phyloP scores from a whole-genome alignment of 2,329 filamentous ascomycete species.

The Cladosporium cucumerinum region DNA sequence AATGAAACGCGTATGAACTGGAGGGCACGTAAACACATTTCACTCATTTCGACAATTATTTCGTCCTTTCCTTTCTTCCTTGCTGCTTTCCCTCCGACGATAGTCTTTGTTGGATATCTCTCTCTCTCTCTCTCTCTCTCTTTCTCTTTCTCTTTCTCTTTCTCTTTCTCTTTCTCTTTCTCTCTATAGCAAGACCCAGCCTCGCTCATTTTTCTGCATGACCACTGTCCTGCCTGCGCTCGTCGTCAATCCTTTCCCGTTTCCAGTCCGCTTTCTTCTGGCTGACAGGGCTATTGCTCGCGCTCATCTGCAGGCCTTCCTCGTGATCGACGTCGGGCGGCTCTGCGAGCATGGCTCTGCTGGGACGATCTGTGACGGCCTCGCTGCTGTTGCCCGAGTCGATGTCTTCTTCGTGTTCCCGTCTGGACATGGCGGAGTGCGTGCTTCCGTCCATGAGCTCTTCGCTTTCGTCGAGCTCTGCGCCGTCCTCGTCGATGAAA shows the following conservation, averaged over 20 bases:
- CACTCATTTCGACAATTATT: constrained; percentile 9
- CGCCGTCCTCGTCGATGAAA: constrained; percentile 46
- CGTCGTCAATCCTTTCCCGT: not conserved
- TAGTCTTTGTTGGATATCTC: not conserved
- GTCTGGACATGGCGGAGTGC: not conserved
- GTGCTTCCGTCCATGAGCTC: constrained; percentile 3
- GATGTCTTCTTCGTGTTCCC: not conserved
- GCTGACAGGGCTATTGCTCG: not conserved
- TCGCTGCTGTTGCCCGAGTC: constrained; percentile 15
- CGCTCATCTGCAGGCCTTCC: constrained; percentile 10
- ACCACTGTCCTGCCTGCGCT: constrained; percentile 12
- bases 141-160: not conserved
- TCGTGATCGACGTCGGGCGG: constrained; percentile 13
- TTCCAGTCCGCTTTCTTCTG: not conserved
- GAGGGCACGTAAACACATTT: constrained; percentile 10
- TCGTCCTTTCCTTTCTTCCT: not conserved
- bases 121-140: not conserved
- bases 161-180: not conserved
- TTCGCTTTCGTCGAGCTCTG: constrained; percentile 12
- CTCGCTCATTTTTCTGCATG: constrained; percentile 7
- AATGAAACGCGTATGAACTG: not conserved
- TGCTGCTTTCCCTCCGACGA: not conserved
- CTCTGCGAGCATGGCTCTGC: constrained; percentile 10
- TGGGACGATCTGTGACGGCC: constrained; percentile 10
- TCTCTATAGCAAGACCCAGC: not conserved